phyloP scores from a whole-genome alignment of 257 asterid genomes.

The Solanum stenotomum region DNA sequence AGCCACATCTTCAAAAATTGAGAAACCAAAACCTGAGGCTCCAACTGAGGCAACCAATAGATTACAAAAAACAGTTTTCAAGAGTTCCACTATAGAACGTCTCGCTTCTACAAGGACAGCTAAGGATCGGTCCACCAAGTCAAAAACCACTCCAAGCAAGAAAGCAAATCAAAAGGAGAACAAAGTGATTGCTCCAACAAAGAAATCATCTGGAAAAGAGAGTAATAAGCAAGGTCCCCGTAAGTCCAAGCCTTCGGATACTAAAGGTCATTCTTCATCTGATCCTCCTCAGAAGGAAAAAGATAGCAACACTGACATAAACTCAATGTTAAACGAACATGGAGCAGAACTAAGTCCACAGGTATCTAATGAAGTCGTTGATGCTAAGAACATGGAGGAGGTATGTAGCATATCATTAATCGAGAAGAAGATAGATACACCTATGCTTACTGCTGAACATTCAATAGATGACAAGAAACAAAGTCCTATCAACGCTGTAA shows the following conservation, averaged over 20 bases:
- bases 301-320: background rate
- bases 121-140: constrained; percentile 22
- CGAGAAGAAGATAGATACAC: constrained; percentile 23
- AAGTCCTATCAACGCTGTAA: background rate
- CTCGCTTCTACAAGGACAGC: constrained; percentile 56
- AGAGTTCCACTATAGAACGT: constrained; percentile 57
- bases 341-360: background rate
- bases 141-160: constrained; percentile 24
- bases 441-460: constrained; percentile 5
- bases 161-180: constrained; percentile 26
- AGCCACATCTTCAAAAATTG: constrained; percentile 17
- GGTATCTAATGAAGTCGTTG: constrained; percentile 2
- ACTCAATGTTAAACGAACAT: background rate
- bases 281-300: constrained; percentile 10
- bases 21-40: constrained; percentile 22
- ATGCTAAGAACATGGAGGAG: constrained; percentile 25
- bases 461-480: constrained; percentile 14
- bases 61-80: constrained; percentile 28
- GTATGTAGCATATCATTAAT: constrained; percentile 27
- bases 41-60: constrained; percentile 26
- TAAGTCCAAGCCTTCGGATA: constrained; percentile 9
- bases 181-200: background rate
- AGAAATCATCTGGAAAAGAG: constrained; percentile 14
- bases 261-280: constrained; percentile 10
- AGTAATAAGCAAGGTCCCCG: constrained; percentile 16